Percentiles rank a stretch among this genome's conserved stretches.
These are phyloP conservation scores for Lagenidium sp. DNA, from an alignment of 352 stramenopile genomes.

Conservation along the genomic window DNA sequence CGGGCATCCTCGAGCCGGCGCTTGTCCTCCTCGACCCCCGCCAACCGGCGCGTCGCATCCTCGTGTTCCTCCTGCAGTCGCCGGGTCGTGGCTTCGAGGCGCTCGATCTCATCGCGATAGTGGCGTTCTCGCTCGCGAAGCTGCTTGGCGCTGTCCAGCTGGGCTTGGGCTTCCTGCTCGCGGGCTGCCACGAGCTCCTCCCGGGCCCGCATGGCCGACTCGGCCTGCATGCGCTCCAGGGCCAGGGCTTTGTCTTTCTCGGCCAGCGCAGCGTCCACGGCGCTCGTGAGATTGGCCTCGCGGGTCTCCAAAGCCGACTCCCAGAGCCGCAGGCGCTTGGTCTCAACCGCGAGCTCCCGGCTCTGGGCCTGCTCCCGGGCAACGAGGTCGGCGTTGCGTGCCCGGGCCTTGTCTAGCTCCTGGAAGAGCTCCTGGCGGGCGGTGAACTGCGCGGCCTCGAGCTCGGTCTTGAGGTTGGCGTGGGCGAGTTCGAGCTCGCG, in stretches of 20 bases:
- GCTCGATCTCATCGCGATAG: constrained; percentile 15
- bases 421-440: constrained; percentile 52
- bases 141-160: background rate
- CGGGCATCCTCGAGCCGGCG: constrained; percentile 4
- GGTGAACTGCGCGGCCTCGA: constrained; percentile 60
- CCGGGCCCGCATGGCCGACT: constrained; percentile 19
- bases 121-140: background rate
- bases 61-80: no score
- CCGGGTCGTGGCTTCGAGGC: no score
- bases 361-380: constrained; percentile 34
- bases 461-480: constrained; percentile 29
- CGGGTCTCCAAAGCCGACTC: constrained; percentile 26
- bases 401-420: constrained; percentile 48
- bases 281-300: constrained; percentile 26
- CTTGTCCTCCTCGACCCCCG: constrained; percentile 5
- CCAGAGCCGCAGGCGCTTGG: constrained; percentile 31
- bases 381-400: constrained; percentile 43
- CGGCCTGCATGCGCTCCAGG: constrained; percentile 1
- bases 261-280: constrained; percentile 20
- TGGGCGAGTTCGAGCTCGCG: constrained; percentile 54
- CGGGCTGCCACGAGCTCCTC: constrained; percentile 16
- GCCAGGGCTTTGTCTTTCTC: constrained; percentile 16
- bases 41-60: no score
- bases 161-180: constrained; percentile 3
- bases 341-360: constrained; percentile 28